Percentiles rank a stretch among this genome's conserved stretches.
These are phyloP conservation scores for Entomortierella parvispora DNA, from an alignment of 192 early-diverging fungal species.

Conservation along the genomic window DNA sequence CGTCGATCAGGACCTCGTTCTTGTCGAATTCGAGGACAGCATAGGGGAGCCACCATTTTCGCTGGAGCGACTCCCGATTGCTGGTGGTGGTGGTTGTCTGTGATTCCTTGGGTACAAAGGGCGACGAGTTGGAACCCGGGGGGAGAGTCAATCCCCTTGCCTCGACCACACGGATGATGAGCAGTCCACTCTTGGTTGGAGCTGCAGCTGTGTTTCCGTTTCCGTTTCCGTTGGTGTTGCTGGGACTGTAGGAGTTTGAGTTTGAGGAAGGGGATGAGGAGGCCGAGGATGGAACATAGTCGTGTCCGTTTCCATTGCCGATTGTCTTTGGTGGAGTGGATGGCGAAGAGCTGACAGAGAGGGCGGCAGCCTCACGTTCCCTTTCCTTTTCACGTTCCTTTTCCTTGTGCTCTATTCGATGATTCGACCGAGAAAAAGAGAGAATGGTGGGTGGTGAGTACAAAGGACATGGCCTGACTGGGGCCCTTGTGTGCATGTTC, in stretches of 20 bases:
- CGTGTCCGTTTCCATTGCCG: not conserved
- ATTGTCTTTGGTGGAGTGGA: slow-evolving; percentile 24
- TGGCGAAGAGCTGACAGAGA: slow-evolving; percentile 26
- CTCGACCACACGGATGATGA: slow-evolving; percentile 88
- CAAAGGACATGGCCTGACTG: not conserved
- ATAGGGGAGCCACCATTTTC: slow-evolving; percentile 82
- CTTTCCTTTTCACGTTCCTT: slow-evolving; percentile 48
- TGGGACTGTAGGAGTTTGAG: slow-evolving; percentile 58
- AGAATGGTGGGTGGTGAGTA: not conserved
- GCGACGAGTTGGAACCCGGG: slow-evolving; percentile 64
- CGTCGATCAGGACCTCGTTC: slow-evolving; percentile 90
- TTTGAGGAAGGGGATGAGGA: slow-evolving; percentile 5
- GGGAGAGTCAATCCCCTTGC: slow-evolving; percentile 79
- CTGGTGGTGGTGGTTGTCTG: slow-evolving; percentile 9
- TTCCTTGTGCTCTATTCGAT: slow-evolving; percentile 36
- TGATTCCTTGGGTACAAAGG: slow-evolving; percentile 26
- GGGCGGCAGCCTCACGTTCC: slow-evolving; percentile 31
- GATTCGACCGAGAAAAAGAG: not conserved
- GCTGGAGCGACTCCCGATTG: slow-evolving; percentile 63
- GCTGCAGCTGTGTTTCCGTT: not conserved
- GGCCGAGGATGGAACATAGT: not conserved
- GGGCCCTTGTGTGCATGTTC: not conserved
- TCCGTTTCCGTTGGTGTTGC: not conserved
- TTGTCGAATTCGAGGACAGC: slow-evolving; percentile 94
- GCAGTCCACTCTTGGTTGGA: slow-evolving; percentile 58